Conservation (phyloP, 1,284 basidiomycete genomes). For the Golubevia pallescens region DNA sequence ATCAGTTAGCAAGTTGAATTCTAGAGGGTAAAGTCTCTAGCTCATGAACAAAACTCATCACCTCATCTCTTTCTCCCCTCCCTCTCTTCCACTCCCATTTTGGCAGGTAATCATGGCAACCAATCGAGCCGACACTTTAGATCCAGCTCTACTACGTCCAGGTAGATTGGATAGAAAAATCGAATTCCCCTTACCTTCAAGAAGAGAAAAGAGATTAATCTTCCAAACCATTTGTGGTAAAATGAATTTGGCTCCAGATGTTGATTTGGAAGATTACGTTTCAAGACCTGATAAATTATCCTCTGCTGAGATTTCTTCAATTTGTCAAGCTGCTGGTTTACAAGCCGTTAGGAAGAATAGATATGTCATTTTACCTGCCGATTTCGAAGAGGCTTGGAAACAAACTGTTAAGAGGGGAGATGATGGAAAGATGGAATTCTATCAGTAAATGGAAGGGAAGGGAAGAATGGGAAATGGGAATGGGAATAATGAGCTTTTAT, state of each 20-base stretch:
- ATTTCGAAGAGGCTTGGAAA: slow-evolving; percentile 99
- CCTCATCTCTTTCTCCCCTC: background rate
- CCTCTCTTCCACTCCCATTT: background rate
- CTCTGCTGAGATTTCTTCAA: slow-evolving; percentile 91
- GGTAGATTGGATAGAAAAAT: slow-evolving; percentile 98
- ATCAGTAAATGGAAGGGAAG: slow-evolving; percentile 27
- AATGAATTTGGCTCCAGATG: slow-evolving; percentile 98
- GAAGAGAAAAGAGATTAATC: slow-evolving; percentile 93
- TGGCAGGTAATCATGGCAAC: slow-evolving; percentile 60
- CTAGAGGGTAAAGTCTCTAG: too few species aligned
- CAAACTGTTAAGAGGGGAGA: slow-evolving; percentile 61
- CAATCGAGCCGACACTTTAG: slow-evolving; percentile 63
- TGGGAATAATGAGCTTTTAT: too few species aligned
- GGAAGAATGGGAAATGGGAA: too few species aligned
- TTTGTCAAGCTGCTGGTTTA: slow-evolving; percentile 95
- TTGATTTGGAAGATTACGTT: slow-evolving; percentile 97
- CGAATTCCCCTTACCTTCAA: slow-evolving; percentile 92
- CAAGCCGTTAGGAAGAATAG: slow-evolving; percentile 98
- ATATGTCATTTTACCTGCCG: slow-evolving; percentile 93
- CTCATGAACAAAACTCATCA: background rate
- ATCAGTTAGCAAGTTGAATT: too few species aligned
- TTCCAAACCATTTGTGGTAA: slow-evolving; percentile 97
- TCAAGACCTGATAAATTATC: slow-evolving; percentile 94
- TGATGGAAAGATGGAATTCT: slow-evolving; percentile 60
- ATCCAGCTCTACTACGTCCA: slow-evolving; percentile 94